Percentiles rank a stretch among this genome's conserved stretches.
phyloP scores from a whole-genome alignment of 768 basidiomycete species.

The Clathrus columnatus region DNA sequence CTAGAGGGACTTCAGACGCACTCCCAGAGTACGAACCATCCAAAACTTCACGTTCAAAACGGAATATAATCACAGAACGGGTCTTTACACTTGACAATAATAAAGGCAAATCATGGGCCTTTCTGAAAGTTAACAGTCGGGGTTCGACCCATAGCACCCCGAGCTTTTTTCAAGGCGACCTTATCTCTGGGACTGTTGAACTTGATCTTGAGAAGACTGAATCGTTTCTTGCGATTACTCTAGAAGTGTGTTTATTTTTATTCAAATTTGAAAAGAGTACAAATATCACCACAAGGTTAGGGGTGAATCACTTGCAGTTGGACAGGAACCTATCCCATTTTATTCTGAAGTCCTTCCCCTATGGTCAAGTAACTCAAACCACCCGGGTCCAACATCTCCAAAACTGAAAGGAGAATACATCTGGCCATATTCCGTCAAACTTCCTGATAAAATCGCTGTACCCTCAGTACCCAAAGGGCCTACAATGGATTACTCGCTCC shows the following conservation, averaged over 20 bases:
- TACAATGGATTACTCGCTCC: conserved; percentile 32
- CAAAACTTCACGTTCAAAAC: background rate
- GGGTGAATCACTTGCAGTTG: conserved; percentile 43
- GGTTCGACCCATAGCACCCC: conserved; percentile 32
- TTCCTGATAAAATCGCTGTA: conserved; percentile 36
- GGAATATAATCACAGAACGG: conserved; percentile 24
- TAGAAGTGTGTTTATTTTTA: conserved; percentile 30
- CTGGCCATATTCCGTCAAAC: conserved; percentile 40
- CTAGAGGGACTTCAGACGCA: background rate
- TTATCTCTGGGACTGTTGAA: conserved; percentile 41
- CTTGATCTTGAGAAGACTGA: conserved; percentile 43
- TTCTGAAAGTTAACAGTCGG: conserved; percentile 37
- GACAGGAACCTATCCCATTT: conserved; percentile 45
- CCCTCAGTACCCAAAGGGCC: conserved; percentile 26
- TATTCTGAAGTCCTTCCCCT: conserved; percentile 18
- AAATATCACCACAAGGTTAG: conserved; percentile 26
- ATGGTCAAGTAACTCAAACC: background rate
- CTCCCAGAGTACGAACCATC: background rate
- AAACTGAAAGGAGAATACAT: conserved; percentile 37
- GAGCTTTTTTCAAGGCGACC: conserved; percentile 39
- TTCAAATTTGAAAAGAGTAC: background rate
- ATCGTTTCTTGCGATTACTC: conserved; percentile 37
- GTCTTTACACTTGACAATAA: conserved; percentile 33
- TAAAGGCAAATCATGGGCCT: conserved; percentile 40
- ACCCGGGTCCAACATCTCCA: conserved; percentile 11